phyloP scores from a whole-genome alignment of 495 filamentous ascomycete genomes.

The Podospora conica region DNA sequence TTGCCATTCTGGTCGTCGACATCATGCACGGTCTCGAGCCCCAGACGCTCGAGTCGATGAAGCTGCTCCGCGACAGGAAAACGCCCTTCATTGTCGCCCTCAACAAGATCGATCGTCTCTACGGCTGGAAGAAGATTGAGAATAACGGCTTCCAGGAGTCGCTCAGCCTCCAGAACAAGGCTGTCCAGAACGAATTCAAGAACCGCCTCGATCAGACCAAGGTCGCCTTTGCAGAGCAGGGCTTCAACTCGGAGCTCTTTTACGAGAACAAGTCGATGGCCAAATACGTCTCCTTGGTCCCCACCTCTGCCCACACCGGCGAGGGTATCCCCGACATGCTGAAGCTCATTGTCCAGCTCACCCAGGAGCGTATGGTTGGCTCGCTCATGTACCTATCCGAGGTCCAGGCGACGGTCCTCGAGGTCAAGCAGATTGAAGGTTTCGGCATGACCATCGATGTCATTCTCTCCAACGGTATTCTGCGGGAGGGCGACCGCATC shows the following conservation, averaged over 20 bases:
- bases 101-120: slow-evolving; percentile 99
- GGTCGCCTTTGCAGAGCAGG: slow-evolving; percentile 88
- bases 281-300: slow-evolving; percentile 85
- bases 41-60: slow-evolving; percentile 97
- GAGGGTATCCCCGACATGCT: slow-evolving; percentile 99
- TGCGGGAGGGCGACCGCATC: slow-evolving; percentile 90
- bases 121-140: slow-evolving; percentile 94
- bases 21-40: slow-evolving; percentile 99
- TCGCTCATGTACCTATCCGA: slow-evolving; percentile 97
- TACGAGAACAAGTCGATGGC: slow-evolving; percentile 98
- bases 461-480: slow-evolving; percentile 89
- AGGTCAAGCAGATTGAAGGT: slow-evolving; percentile 98
- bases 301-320: slow-evolving; percentile 94
- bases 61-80: slow-evolving; percentile 81
- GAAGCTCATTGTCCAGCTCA: slow-evolving; percentile 84
- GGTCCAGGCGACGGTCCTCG: slow-evolving; percentile 94
- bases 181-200: slow-evolving; percentile 90
- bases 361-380: slow-evolving; percentile 96
- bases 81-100: slow-evolving; percentile 98
- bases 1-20: slow-evolving; percentile 98
- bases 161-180: slow-evolving; percentile 83
- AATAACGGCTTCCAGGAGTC: slow-evolving; percentile 98
- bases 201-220: slow-evolving; percentile 88
- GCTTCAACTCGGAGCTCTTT: slow-evolving; percentile 95
- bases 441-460: slow-evolving; percentile 99